Conservation (phyloP, 495 filamentous ascomycete species). For the Hyaloscypha finlandica region DNA sequence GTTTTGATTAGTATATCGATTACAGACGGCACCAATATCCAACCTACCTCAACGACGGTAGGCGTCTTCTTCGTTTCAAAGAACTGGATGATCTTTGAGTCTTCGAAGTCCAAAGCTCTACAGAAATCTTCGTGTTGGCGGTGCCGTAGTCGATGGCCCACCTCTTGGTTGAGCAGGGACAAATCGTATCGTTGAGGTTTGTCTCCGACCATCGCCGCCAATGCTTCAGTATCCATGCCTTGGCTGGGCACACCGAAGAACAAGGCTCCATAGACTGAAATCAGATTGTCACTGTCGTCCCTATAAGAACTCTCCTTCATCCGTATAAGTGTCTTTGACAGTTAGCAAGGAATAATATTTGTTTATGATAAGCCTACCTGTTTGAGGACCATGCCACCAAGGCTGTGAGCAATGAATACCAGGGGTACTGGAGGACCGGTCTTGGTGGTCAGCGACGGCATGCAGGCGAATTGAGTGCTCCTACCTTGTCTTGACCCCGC, state of each 20-base stretch:
- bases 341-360: constrained; percentile 18
- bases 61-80: too few relatives aligned
- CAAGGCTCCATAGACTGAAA: constrained; percentile 32
- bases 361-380: background rate
- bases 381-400: too few relatives aligned
- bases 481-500: too few relatives aligned
- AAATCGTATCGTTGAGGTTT: constrained; percentile 28
- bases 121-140: constrained; percentile 19
- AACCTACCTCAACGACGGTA: background rate
- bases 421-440: too few relatives aligned
- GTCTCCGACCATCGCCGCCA: constrained; percentile 28
- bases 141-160: constrained; percentile 15
- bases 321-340: constrained; percentile 26
- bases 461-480: too few relatives aligned
- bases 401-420: too few relatives aligned
- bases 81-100: too few relatives aligned
- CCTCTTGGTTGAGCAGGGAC: constrained; percentile 16
- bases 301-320: constrained; percentile 19
- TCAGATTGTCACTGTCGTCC: constrained; percentile 18
- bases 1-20: too few relatives aligned
- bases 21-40: too few relatives aligned
- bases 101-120: constrained; percentile 13
- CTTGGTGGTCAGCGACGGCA: too few relatives aligned
- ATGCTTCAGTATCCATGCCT: constrained; percentile 32
- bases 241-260: constrained; percentile 39